phyloP scores from a whole-genome alignment of 2,329 filamentous ascomycete species.

The Lecanicillium sp. region DNA sequence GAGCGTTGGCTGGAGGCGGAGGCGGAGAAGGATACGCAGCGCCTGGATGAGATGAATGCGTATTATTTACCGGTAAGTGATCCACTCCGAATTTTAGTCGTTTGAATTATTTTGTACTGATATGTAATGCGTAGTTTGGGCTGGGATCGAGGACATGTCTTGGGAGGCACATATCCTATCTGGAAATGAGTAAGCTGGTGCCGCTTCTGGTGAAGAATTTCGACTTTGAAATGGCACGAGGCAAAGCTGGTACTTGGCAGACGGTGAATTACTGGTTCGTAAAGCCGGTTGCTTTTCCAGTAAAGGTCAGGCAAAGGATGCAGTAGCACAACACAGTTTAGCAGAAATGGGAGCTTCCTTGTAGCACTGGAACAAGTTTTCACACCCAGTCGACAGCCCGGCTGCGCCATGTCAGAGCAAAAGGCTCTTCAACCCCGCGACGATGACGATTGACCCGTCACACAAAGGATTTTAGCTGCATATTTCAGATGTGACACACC shows the following conservation, averaged over 20 bases:
- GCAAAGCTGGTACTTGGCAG: conserved; percentile 17
- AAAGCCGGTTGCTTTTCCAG: conserved; percentile 30
- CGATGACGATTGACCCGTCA: too few relatives aligned
- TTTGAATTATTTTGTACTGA: background rate
- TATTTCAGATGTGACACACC: too few relatives aligned
- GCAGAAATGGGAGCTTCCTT: too few relatives aligned
- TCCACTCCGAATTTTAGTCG: too few relatives aligned
- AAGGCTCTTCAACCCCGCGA: too few relatives aligned
- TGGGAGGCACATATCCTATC: conserved; percentile 32
- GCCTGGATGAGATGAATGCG: conserved; percentile 19
- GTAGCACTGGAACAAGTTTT: too few relatives aligned
- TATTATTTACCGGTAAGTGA: conserved; percentile 21
- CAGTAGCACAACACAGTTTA: background rate
- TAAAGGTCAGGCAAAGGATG: conserved; percentile 13
- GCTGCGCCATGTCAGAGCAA: too few relatives aligned
- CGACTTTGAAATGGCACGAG: conserved; percentile 22
- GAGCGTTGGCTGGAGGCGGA: conserved; percentile 31
- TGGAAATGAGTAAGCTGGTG: conserved; percentile 35
- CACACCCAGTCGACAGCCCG: too few relatives aligned
- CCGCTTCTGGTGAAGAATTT: conserved; percentile 27
- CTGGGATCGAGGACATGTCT: conserved; percentile 33
- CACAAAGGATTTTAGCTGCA: too few relatives aligned
- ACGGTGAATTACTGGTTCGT: conserved; percentile 34
- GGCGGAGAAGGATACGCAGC: conserved; percentile 13
- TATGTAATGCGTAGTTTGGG: conserved; percentile 24